Evolutionary conservation across 208 protist species (phyloP).

Genomic region (Naegleria fowleri): DNA sequence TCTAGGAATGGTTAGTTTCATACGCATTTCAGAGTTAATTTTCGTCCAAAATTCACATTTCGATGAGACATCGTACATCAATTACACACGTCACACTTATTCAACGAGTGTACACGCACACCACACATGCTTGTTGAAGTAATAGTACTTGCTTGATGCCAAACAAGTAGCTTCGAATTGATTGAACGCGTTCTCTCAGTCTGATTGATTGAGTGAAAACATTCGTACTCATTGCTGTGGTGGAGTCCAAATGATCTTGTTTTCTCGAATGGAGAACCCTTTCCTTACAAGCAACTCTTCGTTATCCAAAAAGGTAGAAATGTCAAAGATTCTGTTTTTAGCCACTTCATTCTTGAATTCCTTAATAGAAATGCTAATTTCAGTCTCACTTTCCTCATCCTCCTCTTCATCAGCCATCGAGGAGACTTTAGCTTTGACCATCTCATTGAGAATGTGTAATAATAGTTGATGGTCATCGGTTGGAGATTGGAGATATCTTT

Average conservation of each 20-base stretch:
- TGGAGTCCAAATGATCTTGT: not conserved
- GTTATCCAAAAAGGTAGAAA: not conserved
- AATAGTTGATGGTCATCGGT: constrained; percentile 4
- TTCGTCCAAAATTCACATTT: no score
- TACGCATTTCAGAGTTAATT: no score
- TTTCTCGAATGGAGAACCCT: not conserved
- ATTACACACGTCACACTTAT: no score
- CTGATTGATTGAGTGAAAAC: no score
- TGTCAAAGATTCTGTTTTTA: not conserved
- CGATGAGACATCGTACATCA: no score
- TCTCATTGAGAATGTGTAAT: not conserved
- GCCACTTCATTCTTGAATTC: not conserved
- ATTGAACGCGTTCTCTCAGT: no score
- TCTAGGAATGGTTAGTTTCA: no score
- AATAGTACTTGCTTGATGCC: no score
- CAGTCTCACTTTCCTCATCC: not conserved
- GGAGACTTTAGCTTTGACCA: not conserved
- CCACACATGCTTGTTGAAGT: no score
- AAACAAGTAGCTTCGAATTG: no score
- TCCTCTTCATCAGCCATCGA: not conserved
- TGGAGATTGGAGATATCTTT: not conserved
- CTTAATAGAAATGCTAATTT: not conserved
- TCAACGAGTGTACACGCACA: no score
- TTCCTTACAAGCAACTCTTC: not conserved
- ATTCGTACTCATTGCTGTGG: not conserved